Evolutionary conservation across 768 basidiomycete species (phyloP).

Genomic region (Melanogaster broomeanus): DNA sequence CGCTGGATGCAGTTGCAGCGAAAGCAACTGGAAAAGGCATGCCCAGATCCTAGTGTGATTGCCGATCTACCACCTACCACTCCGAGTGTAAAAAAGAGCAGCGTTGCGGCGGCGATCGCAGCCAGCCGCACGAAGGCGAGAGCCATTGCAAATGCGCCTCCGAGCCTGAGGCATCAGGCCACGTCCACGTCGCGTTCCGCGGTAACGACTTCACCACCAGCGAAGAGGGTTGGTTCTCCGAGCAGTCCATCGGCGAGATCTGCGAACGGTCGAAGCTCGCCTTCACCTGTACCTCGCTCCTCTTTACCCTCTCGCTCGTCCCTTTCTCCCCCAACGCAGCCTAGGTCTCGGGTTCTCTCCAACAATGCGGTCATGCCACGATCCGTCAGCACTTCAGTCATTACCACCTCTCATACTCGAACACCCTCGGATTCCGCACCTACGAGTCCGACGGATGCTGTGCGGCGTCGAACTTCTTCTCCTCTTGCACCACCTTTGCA

Average conservation of each 20-base stretch:
- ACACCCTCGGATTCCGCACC: slow-evolving; percentile 44
- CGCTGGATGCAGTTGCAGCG: slow-evolving; percentile 66
- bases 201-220: slow-evolving; percentile 42
- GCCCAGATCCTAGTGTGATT: slow-evolving; percentile 57
- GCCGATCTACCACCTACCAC: slow-evolving; percentile 50
- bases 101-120: slow-evolving; percentile 84
- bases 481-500: slow-evolving; percentile 39
- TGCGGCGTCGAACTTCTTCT: slow-evolving; percentile 49
- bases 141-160: slow-evolving; percentile 80
- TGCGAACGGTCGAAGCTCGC: slow-evolving; percentile 39
- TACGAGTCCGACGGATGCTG: slow-evolving; percentile 23
- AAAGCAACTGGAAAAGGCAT: slow-evolving; percentile 86
- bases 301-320: slow-evolving; percentile 50
- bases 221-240: slow-evolving; percentile 42
- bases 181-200: slow-evolving; percentile 67
- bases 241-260: slow-evolving; percentile 44
- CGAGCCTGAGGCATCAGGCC: slow-evolving; percentile 77
- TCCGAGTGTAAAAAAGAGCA: slow-evolving; percentile 70
- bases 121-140: slow-evolving; percentile 89
- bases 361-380: slow-evolving; percentile 39
- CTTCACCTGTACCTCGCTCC: slow-evolving; percentile 42
- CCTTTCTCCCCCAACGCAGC: slow-evolving; percentile 46
- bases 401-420: slow-evolving; percentile 40
- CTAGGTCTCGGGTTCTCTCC: slow-evolving; percentile 44
- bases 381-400: slow-evolving; percentile 41